Base-by-base conservation (phyloP, 2,329 filamentous ascomycete species). In the Albophoma yamanashiensis region DNA sequence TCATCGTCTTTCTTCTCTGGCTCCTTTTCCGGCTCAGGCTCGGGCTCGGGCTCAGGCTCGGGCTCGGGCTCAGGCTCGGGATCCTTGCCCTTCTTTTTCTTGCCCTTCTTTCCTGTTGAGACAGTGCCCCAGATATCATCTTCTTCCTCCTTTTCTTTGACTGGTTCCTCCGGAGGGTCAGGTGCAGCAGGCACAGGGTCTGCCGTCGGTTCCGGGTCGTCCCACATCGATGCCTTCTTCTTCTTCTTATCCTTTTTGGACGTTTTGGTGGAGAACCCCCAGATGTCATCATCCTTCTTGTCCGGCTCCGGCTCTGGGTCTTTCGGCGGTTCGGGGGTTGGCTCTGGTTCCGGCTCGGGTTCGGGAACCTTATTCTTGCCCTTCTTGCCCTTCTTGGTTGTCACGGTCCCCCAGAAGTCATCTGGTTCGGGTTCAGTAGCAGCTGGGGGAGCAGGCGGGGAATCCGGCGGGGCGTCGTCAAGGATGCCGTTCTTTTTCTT, bases 341-440 rank as follows among this genome's bases (percentile, higher is more conserved):
- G 64, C 25, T 70, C 70, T 3, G 65, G 63, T 39, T 70, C 69
- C 12, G 64, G 64, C n/a, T 59, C 60, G 17, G 59, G 36, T 27
- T 62, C 60, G 7, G 39, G 22, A 25, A 40, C 25, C 25, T 57
- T 62, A 59, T 68, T 74, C 63, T 77, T 77, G 65, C 79, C 79
- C 65, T 69, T 69, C 59, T 68, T 70, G 42, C 67, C 64, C 43
- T 69, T 69, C 55, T 68, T 68, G 6, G 66, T 62, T 4, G 62
- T 52, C 6, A 55, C 55, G 9, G 58, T 25, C n/a, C 53, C 59
- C 56, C 59, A 57, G 40, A 59, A 17, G 39, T 57, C 53, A 34
- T 59, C 53, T 5, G 53, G 40, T 17, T 58, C 43, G 34, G 53
- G 34, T 27, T 58, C 43, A 40, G 57, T 31, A 31, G 53, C 55